phyloP scores from a whole-genome alignment of 169 alveolate species.

The Cryptosporidium sp. region DNA sequence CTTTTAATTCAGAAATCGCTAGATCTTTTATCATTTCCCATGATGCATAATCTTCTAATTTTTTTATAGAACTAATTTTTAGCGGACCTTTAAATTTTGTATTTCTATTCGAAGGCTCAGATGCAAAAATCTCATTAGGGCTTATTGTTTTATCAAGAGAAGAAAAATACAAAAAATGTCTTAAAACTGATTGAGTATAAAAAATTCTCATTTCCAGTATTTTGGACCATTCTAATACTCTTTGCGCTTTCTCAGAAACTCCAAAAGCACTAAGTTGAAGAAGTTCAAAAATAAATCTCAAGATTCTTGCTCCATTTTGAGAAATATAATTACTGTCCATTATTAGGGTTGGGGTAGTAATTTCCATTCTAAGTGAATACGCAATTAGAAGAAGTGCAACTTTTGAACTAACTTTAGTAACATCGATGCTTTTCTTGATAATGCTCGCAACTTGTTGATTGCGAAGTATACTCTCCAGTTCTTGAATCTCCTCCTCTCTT shows the following conservation, averaged over 20 bases:
- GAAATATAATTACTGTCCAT: conserved; percentile 93
- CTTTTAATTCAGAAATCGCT: conserved; percentile 73
- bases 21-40: conserved; percentile 79
- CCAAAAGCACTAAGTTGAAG: conserved; percentile 82
- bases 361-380: conserved; percentile 85
- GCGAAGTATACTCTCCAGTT: conserved; percentile 79
- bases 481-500: conserved; percentile 89
- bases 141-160: conserved; percentile 79
- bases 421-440: conserved; percentile 76
- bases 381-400: conserved; percentile 90
- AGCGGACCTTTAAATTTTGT: conserved; percentile 75
- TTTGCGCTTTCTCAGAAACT: conserved; percentile 85
- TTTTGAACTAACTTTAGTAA: conserved; percentile 78
- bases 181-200: conserved; percentile 85
- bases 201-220: conserved; percentile 85
- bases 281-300: conserved; percentile 90
- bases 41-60: conserved; percentile 69
- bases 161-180: conserved; percentile 83
- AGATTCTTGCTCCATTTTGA: conserved; percentile 93
- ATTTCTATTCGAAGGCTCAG: conserved; percentile 57
- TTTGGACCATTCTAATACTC: conserved; percentile 86
- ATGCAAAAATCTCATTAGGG: conserved; percentile 44
- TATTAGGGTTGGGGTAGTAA: conserved; percentile 90
- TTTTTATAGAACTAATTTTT: conserved; percentile 60
- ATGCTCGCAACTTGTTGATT: conserved; percentile 76